phyloP scores from a whole-genome alignment of 202 grass and related monocot genomes.

The Sporobolus alterniflorus region DNA sequence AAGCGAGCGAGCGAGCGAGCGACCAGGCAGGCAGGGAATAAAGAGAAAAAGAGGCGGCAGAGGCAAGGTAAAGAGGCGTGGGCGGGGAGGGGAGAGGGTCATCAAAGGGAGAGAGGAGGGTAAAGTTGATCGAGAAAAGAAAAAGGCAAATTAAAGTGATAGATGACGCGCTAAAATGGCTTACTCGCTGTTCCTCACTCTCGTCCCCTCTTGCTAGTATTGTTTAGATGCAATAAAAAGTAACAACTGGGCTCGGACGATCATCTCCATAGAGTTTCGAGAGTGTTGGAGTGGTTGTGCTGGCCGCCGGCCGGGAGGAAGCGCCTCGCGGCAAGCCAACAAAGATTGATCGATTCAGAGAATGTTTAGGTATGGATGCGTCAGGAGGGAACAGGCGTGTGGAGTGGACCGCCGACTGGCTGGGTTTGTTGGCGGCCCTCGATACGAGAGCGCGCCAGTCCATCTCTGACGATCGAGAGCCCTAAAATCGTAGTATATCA shows the following conservation, averaged over 20 bases:
- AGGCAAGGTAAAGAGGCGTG: constrained; percentile 66
- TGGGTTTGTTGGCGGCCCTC: no score
- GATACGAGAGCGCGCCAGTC: no score
- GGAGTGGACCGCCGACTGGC: constrained; percentile 23
- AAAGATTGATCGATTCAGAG: constrained; percentile 37
- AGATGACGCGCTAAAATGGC: constrained; percentile 13
- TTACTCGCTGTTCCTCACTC: constrained; percentile 23
- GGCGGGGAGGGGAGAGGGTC: constrained; percentile 27
- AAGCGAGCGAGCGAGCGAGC: no score
- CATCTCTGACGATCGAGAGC: no score
- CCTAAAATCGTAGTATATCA: no score
- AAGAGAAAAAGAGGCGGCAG: constrained; percentile 49
- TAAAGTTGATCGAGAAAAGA: constrained; percentile 56
- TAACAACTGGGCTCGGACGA: no score
- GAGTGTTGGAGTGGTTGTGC: constrained; percentile 41
- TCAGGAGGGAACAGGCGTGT: constrained; percentile 12
- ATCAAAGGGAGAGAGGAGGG: constrained; percentile 48
- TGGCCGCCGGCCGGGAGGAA: not conserved
- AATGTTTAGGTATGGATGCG: constrained; percentile 31
- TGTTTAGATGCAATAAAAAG: not conserved
- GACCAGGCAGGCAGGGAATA: constrained; percentile 48
- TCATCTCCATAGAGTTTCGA: no score
- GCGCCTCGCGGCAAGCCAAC: constrained; percentile 38
- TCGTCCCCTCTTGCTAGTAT: not conserved
- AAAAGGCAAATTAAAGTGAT: not conserved